Evolutionary conservation across 164 flowering plant genomes (phyloP).

Genomic region (Amborella trichopoda): DNA sequence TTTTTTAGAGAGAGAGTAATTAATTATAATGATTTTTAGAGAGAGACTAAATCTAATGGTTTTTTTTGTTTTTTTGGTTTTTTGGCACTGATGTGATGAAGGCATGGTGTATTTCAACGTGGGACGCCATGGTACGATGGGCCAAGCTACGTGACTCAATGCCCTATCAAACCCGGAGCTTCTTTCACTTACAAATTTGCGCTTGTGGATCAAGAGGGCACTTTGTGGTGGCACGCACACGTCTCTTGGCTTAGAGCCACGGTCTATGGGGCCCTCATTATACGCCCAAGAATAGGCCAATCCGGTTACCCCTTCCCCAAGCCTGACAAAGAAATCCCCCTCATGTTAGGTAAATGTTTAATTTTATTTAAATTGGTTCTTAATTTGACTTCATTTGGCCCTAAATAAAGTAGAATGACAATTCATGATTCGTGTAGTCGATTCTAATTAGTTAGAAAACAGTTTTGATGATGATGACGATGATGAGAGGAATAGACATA

Average conservation of each 20-base stretch:
- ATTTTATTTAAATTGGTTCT: too few species aligned
- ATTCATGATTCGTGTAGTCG: too few species aligned
- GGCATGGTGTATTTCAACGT: constrained; percentile 24
- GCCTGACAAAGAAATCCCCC: constrained; percentile 18
- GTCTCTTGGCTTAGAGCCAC: constrained; percentile 15
- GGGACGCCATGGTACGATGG: constrained; percentile 21
- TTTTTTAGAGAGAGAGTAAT: too few species aligned
- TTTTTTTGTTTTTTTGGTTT: too few species aligned
- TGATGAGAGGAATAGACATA: too few species aligned
- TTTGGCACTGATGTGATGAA: constrained; percentile 5
- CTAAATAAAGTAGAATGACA: too few species aligned
- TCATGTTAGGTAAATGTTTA: constrained; percentile 18
- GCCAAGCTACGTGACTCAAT: constrained; percentile 19
- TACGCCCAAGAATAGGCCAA: constrained; percentile 12
- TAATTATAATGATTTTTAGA: too few species aligned
- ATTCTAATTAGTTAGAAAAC: too few species aligned
- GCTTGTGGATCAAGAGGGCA: constrained; percentile 23
- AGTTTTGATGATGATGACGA: too few species aligned
- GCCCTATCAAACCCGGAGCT: constrained; percentile 18
- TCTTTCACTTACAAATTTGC: constrained; percentile 19
- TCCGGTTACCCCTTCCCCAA: constrained; percentile 14
- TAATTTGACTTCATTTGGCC: too few species aligned
- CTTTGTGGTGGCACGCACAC: constrained; percentile 28
- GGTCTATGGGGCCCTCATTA: constrained; percentile 19
- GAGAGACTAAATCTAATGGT: too few species aligned